Evolutionary conservation across 768 basidiomycete genomes (phyloP).

Genomic region (Cystobasidium ongulense): DNA sequence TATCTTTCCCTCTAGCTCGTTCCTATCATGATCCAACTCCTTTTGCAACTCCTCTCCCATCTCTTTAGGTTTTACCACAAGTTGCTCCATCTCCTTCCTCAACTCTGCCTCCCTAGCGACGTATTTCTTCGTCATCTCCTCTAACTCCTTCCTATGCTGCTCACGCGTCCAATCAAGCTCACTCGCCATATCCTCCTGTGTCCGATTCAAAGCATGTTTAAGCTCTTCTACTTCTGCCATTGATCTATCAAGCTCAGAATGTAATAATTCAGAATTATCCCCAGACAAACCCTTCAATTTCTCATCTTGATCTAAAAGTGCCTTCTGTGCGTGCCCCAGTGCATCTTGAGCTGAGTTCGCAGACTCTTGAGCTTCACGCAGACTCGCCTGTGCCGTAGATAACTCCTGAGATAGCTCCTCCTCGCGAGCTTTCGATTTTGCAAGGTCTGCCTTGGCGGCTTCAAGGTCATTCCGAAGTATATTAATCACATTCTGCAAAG

Average conservation of each 20-base stretch:
- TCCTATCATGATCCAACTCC: neutral
- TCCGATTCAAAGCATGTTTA: neutral
- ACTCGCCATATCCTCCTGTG: neutral
- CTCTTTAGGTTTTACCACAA: neutral
- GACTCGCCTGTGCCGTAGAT: neutral
- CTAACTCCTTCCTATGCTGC: slow-evolving; percentile 6
- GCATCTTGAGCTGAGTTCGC: neutral
- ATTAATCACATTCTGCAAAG: neutral
- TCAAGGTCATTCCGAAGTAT: neutral
- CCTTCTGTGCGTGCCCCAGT: neutral
- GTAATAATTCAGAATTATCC: slow-evolving; percentile 22
- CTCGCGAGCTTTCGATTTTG: neutral
- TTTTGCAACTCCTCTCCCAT: neutral
- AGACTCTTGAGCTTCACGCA: neutral
- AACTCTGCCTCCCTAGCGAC: neutral
- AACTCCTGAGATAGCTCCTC: neutral
- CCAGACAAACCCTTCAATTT: neutral
- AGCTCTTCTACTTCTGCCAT: slow-evolving; percentile 5
- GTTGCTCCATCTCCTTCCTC: neutral
- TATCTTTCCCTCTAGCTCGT: neutral
- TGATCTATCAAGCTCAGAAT: slow-evolving; percentile 10
- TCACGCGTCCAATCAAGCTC: neutral
- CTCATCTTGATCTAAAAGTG: neutral
- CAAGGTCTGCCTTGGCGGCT: neutral
- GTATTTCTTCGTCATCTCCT: neutral